Evolutionary conservation across 2,329 filamentous ascomycete genomes (phyloP), one percentile per base, ranked within the genome.

Genomic region (Pseudocercospora vitis): DNA sequence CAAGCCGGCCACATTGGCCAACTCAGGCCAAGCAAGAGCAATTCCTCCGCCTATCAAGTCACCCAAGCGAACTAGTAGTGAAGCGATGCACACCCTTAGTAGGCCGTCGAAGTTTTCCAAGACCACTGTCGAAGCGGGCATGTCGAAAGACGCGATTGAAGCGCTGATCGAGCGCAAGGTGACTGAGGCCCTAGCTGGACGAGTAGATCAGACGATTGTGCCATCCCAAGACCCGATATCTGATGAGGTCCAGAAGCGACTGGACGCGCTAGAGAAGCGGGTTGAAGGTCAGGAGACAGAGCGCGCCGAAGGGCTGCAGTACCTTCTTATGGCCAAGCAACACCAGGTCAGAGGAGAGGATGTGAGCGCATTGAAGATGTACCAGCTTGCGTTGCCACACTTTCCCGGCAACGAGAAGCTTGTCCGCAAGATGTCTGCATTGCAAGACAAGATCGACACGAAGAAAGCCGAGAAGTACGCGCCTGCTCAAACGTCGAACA

Each of bases 161-260:
- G 89, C 91, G 32, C 85, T 96, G 74, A 90, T 97, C 1, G 89
- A 96, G 71, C 89, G 87, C 63, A 95, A 95, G 66, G 89, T 97
- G 0, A 86, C 87, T 55, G 91, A 96, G 73, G 91, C 94, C 29
- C 77, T 97, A 1, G 90, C 91, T 0, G 85, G 86, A n/a, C 83
- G 87, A 49, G 83, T 82, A 1, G 52, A 78, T 69, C 53, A 59
- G 24, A 67, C 58, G 6, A 56, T 56, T 14, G 44, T 63, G 7
- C 14, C 52, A 3, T 18, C 40, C 12, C 52, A 55, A 26, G 59
- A 62, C 18, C 58, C 60, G 11, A 79, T 92, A 31, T 89, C 84
- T 57, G 87, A 91, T 26, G 86, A 90, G 21, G 82, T 96, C 18
- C 88, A 94, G 64, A 83, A 80, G 53, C 84, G 92, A 0, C 77